Evolutionary conservation across 2,329 filamentous ascomycete species (phyloP).

Genomic region (Tolypocladium nubicola): DNA sequence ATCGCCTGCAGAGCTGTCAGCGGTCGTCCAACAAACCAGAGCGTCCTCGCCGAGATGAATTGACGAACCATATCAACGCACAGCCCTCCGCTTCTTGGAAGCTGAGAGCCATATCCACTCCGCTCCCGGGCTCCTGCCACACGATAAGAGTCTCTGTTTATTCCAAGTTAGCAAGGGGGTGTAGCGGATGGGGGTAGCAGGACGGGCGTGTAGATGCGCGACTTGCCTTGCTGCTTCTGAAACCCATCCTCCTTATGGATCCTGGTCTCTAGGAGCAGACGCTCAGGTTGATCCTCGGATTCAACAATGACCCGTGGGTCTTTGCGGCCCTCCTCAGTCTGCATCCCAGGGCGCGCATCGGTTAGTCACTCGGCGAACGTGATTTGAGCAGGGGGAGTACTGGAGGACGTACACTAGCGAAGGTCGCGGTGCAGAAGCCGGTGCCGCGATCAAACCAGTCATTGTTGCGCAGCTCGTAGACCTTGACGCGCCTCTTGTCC

Average conservation of each 20-base stretch:
- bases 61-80: slow-evolving; percentile 70
- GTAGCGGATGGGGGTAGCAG: background rate
- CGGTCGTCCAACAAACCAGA: background rate
- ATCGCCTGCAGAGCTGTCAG: slow-evolving; percentile 54
- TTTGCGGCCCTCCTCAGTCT: slow-evolving; percentile 55
- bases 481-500: slow-evolving; percentile 79
- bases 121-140: slow-evolving; percentile 80
- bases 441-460: slow-evolving; percentile 99
- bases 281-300: slow-evolving; percentile 82
- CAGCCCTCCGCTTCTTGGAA: slow-evolving; percentile 97
- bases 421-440: slow-evolving; percentile 79
- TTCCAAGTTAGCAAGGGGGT: slow-evolving; percentile 14
- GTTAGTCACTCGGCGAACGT: background rate
- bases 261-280: slow-evolving; percentile 76
- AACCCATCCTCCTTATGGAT: slow-evolving; percentile 93
- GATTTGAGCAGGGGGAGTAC: background rate
- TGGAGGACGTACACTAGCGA: slow-evolving; percentile 52
- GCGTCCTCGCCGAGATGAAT: background rate
- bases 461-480: slow-evolving; percentile 96
- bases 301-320: slow-evolving; percentile 84
- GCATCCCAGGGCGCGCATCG: background rate
- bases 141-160: slow-evolving; percentile 85
- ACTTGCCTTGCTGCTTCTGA: slow-evolving; percentile 89
- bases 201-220: slow-evolving; percentile 2
- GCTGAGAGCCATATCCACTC: slow-evolving; percentile 92